Evolutionary conservation across 768 basidiomycete species (phyloP), one percentile per base, ranked within the genome.

Genomic region (Nidula microcarpa): DNA sequence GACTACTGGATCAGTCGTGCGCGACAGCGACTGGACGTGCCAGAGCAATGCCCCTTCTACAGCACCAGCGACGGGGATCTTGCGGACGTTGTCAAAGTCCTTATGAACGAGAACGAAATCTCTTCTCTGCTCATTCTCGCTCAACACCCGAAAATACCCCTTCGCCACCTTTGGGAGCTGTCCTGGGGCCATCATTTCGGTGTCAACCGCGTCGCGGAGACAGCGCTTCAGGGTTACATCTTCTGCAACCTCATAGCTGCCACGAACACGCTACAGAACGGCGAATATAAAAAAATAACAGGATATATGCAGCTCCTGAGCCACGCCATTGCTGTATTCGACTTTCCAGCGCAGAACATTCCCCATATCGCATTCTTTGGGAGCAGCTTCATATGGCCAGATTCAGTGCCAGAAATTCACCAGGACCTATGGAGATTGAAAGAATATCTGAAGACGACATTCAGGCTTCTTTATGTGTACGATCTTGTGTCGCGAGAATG

Each of bases 171-270:
- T 11, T 57, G 60, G 7, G n/a, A 56, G 2, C 45, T 71, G 30
- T 41, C 49, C 13, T 72, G 66, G 64, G 66, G 66, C 0, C 64
- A 72, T 55, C 62, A 69, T 50, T 68, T 68, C 51, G 73, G 72
- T 0, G 71, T 66, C 52, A 63, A 63, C 4, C 61, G 67, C 10
- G 60, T 68, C 33, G 60, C 57, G 50, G 59, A 70, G 34, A 53
- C 61, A 14, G 70, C 72, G 1, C 55, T 74, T 2, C 49, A 49
- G 3, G 57, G 63, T 0, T 77, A 75, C 57, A 53, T 75, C 2
- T 68, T 70, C 48, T 67, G 74, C 62, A 76, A 75, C 43, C 30
- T 68, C 9, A 63, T 64, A 14, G 63, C 67, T n/a, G 68, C 68
- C 1, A 60, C 63, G 4, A 64, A 62, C 7, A 50, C 62, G 16